Base-by-base conservation (phyloP, 805 yeast genomes). In the Yarrowia bubula region DNA sequence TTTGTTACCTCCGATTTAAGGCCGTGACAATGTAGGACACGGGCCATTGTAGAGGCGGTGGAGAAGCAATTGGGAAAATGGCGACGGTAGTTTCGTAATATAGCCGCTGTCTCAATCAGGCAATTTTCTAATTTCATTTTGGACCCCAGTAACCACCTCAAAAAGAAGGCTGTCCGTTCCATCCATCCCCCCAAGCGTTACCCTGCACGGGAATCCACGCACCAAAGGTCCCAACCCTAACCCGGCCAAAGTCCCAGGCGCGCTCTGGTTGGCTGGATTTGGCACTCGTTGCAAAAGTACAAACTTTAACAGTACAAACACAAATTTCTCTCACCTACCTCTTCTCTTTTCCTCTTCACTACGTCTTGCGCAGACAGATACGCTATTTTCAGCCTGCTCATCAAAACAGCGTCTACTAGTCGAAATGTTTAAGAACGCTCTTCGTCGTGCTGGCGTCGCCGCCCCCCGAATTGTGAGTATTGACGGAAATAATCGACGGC, bases 351-450 rank as follows among this genome's bases (percentile, higher is more conserved):
- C 64, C 51, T 58, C 64, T 58, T 43, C 64, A 58, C 64, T 58
- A 58, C 64, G 64, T 58, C 64, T 58, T 58, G 64, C 64, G 64
- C 64, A 58, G 64, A 58, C 64, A 58, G 64, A 58, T 58, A 43
- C 64, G 50, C 61, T 55, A 55, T 58, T 43, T 58, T 58, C 51
- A 43, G 64, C 64, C 64, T 58, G 64, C 64, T 58, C 64, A 58
- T 43, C 51, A 43, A 58, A 58, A 55, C 61, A 58, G 64, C 64
- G 64, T 58, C 64, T 58, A 58, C 64, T 58, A 58, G 64, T 58
- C 50, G 64, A 58, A 58, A 58, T 58, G 64, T 58, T 58, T 44
- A 58, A 58, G 64, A 58, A 58, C 64, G 64, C 64, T 58, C 41
- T 58, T 58, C 64, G 64, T 43, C 64, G 64, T 58, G 64, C 51